Percentiles rank a stretch among this genome's conserved stretches.
Evolutionary conservation across 345 rosid species (phyloP).

Genomic region (Pugionium cornutum): DNA sequence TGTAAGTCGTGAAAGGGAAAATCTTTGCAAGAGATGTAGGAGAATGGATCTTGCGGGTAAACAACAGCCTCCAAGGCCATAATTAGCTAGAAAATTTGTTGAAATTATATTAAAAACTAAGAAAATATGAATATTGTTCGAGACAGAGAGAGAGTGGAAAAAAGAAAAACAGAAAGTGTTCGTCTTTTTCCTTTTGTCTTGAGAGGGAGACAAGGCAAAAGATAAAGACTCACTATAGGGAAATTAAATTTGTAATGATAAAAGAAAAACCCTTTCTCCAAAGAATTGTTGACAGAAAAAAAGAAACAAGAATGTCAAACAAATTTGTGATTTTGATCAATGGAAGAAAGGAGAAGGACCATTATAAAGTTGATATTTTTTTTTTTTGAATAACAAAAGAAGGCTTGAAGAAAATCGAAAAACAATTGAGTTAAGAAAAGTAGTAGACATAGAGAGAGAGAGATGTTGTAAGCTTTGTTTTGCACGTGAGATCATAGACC

Average conservation of each 20-base stretch:
- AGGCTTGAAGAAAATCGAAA: constrained; percentile 24
- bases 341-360: constrained; percentile 33
- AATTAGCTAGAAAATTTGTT: constrained; percentile 10
- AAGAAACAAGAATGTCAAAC: constrained; percentile 23
- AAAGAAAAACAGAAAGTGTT: constrained; percentile 38
- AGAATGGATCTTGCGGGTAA: constrained; percentile 67
- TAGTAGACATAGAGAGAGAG: constrained; percentile 13
- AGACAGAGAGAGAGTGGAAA: constrained; percentile 1
- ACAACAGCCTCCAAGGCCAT: constrained; percentile 79
- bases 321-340: constrained; percentile 26
- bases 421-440: constrained; percentile 20
- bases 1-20: constrained; percentile 37
- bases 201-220: constrained; percentile 42
- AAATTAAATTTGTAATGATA: constrained; percentile 26
- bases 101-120: constrained; percentile 8
- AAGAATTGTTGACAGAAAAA: not conserved
- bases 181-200: constrained; percentile 43
- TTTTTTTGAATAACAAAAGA: constrained; percentile 14
- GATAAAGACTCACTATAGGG: constrained; percentile 31
- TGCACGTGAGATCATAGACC: constrained; percentile 47
- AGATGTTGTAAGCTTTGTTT: constrained; percentile 33
- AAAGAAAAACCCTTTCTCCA: not conserved
- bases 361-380: constrained; percentile 18
- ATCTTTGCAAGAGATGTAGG: constrained; percentile 49
- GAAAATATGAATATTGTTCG: constrained; percentile 16